A percentile compares a stretch with the other conserved stretches of the same genome.
Evolutionary conservation across 257 asterid species (phyloP).

Genomic region (Rhazya stricta): DNA sequence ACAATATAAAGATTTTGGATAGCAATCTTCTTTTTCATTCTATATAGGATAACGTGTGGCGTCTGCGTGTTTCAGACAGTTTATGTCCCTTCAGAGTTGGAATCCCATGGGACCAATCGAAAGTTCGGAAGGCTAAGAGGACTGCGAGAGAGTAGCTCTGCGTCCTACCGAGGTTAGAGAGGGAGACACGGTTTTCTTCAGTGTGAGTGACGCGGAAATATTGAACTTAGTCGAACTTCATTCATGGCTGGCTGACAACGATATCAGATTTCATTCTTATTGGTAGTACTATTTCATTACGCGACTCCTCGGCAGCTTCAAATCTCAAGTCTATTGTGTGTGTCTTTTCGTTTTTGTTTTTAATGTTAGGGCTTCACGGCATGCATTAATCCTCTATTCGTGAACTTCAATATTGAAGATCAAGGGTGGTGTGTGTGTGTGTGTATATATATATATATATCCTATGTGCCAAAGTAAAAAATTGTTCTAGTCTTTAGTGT

Average conservation of each 20-base stretch:
- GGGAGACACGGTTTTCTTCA: conserved; percentile 3
- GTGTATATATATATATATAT: too few species aligned
- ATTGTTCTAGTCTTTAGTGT: too few species aligned
- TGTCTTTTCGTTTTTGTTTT: background rate
- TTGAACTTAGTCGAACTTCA: background rate
- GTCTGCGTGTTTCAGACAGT: too few species aligned
- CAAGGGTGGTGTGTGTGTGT: too few species aligned
- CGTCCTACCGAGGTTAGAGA: background rate
- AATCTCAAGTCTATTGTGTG: background rate
- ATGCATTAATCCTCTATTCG: too few species aligned
- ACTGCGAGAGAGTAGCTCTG: background rate
- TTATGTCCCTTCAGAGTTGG: background rate
- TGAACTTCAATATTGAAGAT: too few species aligned
- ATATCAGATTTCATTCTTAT: background rate
- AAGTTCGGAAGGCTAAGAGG: background rate
- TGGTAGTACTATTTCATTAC: background rate
- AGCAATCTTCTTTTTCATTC: too few species aligned
- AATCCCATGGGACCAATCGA: background rate
- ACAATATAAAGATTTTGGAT: too few species aligned
- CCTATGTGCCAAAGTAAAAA: too few species aligned
- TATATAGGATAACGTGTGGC: too few species aligned
- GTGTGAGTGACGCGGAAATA: background rate
- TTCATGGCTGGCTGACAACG: conserved; percentile 3
- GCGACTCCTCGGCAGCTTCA: conserved; percentile 1
- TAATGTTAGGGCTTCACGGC: too few species aligned